Base-by-base conservation (phyloP, 306 rosid genomes). In the Cucurbita ficifolia region DNA sequence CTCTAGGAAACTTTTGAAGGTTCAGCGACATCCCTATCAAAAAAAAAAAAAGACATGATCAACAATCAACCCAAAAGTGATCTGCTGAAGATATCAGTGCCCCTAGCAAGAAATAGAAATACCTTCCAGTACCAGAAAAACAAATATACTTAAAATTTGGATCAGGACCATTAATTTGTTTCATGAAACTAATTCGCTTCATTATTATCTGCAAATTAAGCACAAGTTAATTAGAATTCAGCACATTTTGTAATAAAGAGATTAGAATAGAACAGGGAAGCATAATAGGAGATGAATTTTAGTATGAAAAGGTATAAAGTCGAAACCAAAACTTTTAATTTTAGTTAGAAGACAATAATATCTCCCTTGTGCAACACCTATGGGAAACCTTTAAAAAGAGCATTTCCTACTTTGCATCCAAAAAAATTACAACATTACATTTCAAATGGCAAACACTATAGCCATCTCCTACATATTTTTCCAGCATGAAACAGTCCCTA, bases 51-150 rank as follows among this genome's bases (percentile, higher is more conserved):
- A 19, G 39, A 7, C 6, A 42, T 46, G 39, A 16, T 19, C 57
- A 54, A 18, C 46, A 70, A 61, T 49, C 76, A 75, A 50, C 35
- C 75, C 56, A 63, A 61, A 48, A 52, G n/a, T 19, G 52, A 19
- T 33, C 72, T 16, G 51, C 54, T 43, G 56, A 10, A 75, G 61
- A 14, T 40, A 53, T 75, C 8, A 8, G 10, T 11, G 29, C 53
- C 46, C 39, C 43, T 10, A n/a, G 50, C 49, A 67, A 74, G 62
- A 70, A 61, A 70, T 79, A 84, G 50, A 70, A 68, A 76, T 81
- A 84, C 88, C 88, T 81, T 75, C 83, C 88, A 70, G 88, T 83
- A 29, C 85, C 88, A 42, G 85, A 76, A 60, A 84, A 84, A 63
- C 88, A 84, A 59, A 84, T 77, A 79, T 84, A 85, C 5, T 79